A percentile compares a stretch with the other conserved stretches of the same genome.
phyloP scores from a whole-genome alignment of 495 filamentous ascomycete genomes.

The Trypethelium eluteriae region DNA sequence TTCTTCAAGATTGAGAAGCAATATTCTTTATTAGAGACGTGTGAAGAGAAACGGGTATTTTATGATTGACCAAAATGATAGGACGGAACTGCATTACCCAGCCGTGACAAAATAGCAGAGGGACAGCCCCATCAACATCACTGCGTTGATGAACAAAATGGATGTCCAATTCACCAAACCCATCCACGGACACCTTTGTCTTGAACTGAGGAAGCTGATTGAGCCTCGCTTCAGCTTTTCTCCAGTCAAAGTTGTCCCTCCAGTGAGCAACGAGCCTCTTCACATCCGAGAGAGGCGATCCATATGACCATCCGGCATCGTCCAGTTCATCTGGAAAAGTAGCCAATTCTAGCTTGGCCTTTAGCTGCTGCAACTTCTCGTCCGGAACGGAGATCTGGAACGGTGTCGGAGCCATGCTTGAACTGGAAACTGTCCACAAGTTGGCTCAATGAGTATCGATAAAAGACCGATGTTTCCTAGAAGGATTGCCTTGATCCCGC shows the following conservation, averaged over 20 bases:
- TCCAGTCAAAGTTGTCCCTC: slow-evolving; percentile 39
- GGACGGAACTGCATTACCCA: slow-evolving; percentile 12
- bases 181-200: slow-evolving; percentile 27
- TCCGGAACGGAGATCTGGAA: slow-evolving; percentile 39
- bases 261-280: slow-evolving; percentile 46
- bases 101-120: slow-evolving; percentile 33
- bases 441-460: background rate
- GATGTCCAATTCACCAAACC: slow-evolving; percentile 33
- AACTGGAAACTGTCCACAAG: background rate
- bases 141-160: slow-evolving; percentile 36
- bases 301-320: slow-evolving; percentile 36
- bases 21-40: no score
- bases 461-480: no score
- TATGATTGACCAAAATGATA: background rate
- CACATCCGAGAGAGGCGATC: slow-evolving; percentile 45
- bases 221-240: slow-evolving; percentile 30
- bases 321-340: slow-evolving; percentile 37
- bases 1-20: background rate
- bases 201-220: slow-evolving; percentile 37
- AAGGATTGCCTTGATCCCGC: no score
- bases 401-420: slow-evolving; percentile 24
- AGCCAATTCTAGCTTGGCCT: slow-evolving; percentile 35
- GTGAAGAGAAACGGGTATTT: background rate
- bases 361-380: slow-evolving; percentile 33
- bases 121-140: slow-evolving; percentile 26